Conservation (phyloP, 2,329 filamentous ascomycete species). For the Microdochium nivale region DNA sequence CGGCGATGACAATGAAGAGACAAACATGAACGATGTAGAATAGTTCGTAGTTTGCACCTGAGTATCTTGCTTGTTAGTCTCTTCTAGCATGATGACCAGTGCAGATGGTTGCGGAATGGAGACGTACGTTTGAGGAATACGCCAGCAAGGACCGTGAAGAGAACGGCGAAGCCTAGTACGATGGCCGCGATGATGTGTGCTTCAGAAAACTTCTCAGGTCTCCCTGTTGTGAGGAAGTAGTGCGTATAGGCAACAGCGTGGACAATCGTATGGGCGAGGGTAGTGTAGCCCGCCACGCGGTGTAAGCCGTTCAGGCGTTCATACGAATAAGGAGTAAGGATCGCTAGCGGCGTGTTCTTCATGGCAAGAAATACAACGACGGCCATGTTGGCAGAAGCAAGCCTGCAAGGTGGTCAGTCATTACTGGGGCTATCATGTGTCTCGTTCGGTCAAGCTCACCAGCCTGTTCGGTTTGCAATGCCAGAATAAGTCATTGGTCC, state of each 20-base stretch:
- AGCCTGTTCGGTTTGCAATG: slow-evolving; percentile 15
- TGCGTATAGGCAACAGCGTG: slow-evolving; percentile 26
- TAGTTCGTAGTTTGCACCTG: slow-evolving; percentile 28
- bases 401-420: slow-evolving; percentile 24
- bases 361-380: slow-evolving; percentile 37
- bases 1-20: slow-evolving; percentile 29
- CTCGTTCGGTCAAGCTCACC: slow-evolving; percentile 22
- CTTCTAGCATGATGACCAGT: no score
- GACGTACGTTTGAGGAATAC: slow-evolving; percentile 6
- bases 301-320: slow-evolving; percentile 39
- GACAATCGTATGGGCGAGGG: slow-evolving; percentile 23
- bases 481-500: not conserved
- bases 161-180: slow-evolving; percentile 24
- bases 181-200: slow-evolving; percentile 25
- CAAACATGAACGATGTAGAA: slow-evolving; percentile 36
- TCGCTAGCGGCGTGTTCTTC: slow-evolving; percentile 38
- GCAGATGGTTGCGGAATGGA: not conserved
- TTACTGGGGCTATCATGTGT: not conserved
- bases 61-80: not conserved
- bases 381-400: slow-evolving; percentile 33
- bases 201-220: slow-evolving; percentile 14
- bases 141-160: slow-evolving; percentile 25
- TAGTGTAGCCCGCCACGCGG: slow-evolving; percentile 33
- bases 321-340: slow-evolving; percentile 33
- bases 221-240: slow-evolving; percentile 15